Percentiles rank a stretch among this genome's conserved stretches.
Evolutionary conservation across 495 filamentous ascomycete genomes (phyloP).

Genomic region (Terfezia boudieri): DNA sequence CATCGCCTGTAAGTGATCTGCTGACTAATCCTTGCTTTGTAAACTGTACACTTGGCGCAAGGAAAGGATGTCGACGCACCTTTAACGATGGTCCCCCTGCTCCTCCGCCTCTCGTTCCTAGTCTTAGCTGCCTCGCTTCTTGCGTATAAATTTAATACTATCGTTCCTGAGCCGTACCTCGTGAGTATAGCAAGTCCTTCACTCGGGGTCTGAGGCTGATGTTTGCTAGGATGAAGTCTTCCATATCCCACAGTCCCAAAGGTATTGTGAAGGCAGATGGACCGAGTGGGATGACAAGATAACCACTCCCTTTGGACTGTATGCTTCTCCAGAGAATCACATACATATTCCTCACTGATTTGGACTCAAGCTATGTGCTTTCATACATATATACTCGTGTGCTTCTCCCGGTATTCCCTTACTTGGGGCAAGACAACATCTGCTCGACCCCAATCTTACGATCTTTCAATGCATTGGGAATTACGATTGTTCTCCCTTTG

Average conservation of each 20-base stretch:
- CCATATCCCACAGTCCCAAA: conserved; percentile 76
- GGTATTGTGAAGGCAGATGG: conserved; percentile 58
- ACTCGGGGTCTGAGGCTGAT: too few relatives aligned
- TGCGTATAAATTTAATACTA: conserved; percentile 8
- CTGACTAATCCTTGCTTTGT: too few relatives aligned
- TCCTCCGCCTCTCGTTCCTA: conserved; percentile 6
- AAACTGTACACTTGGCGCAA: too few relatives aligned
- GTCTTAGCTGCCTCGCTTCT: conserved; percentile 3
- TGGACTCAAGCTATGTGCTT: conserved; percentile 29
- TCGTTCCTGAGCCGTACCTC: conserved; percentile 61
- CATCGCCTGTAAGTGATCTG: too few relatives aligned
- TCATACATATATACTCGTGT: conserved; percentile 21
- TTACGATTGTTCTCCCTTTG: conserved; percentile 20
- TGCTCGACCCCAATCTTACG: conserved; percentile 31
- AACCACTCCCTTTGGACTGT: conserved; percentile 85
- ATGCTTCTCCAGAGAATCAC: conserved; percentile 16
- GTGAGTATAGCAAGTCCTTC: conserved; percentile 22
- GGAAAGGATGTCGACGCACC: too few relatives aligned
- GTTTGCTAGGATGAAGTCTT: conserved; percentile 65
- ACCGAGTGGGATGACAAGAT: conserved; percentile 82
- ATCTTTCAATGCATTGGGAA: conserved; percentile 27
- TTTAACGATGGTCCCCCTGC: conserved; percentile 14
- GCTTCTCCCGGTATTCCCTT: conserved; percentile 6
- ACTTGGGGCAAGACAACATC: conserved; percentile 8
- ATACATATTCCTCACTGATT: conserved; percentile 1